phyloP scores from a whole-genome alignment of 108 stramenopile genomes.

The Bacterosira constricta region DNA sequence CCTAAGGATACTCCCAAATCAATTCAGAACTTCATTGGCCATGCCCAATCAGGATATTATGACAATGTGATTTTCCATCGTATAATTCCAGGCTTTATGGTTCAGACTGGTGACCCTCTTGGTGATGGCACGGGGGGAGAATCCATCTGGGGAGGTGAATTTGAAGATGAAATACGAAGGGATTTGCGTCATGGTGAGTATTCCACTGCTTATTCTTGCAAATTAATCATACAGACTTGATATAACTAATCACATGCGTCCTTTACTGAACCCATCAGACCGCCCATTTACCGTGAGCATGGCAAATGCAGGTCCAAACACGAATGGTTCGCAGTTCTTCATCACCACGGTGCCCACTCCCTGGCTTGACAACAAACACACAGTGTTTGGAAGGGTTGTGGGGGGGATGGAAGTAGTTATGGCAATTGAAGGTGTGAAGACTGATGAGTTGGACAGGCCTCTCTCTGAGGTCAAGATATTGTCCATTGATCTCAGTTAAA shows the following conservation, averaged over 20 bases:
- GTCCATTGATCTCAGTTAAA: conserved; percentile 81
- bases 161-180: conserved; percentile 97
- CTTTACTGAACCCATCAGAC: conserved; percentile 91
- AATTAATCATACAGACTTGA: background rate
- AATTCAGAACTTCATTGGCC: conserved; percentile 95
- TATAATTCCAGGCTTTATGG: conserved; percentile 94
- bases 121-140: conserved; percentile 99
- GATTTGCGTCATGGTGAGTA: conserved; percentile 37
- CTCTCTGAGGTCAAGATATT: conserved; percentile 91
- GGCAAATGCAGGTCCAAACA: conserved; percentile 95
- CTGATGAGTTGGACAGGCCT: conserved; percentile 95
- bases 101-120: conserved; percentile 97
- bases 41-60: conserved; percentile 94
- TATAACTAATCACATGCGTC: conserved; percentile 32
- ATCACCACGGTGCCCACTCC: conserved; percentile 93
- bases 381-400: conserved; percentile 97
- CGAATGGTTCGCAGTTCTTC: conserved; percentile 71
- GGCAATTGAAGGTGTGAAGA: conserved; percentile 92
- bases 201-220: conserved; percentile 4
- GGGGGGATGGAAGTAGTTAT: conserved; percentile 95
- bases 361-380: conserved; percentile 83
- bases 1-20: conserved; percentile 88
- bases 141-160: conserved; percentile 99
- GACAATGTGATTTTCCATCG: conserved; percentile 98
- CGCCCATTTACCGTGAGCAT: conserved; percentile 97